These are phyloP conservation scores for Debaryomycetaceae sp. DNA, from an alignment of 1,139 yeast species.

Conservation along the genomic window DNA sequence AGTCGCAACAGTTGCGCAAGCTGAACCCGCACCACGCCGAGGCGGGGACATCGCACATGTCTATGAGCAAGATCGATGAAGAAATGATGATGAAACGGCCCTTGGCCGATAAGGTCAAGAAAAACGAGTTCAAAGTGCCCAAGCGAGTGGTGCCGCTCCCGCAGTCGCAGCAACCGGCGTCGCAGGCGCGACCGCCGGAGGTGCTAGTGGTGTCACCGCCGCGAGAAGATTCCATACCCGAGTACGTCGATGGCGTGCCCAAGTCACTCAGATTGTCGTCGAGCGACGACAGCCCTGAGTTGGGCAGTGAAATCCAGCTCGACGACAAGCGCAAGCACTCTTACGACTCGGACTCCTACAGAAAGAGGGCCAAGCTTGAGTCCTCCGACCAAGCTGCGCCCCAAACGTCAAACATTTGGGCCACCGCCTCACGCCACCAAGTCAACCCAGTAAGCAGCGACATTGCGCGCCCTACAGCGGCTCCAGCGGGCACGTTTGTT, in stretches of 20 bases:
- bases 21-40: constrained; percentile 13
- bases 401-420: constrained; percentile 5
- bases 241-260: constrained; percentile 5
- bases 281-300: constrained; percentile 8
- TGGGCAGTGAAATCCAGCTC: constrained; percentile 2
- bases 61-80: constrained; percentile 41
- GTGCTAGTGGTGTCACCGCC: constrained; percentile 3
- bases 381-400: constrained; percentile 4
- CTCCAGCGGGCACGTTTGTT: constrained; percentile 26
- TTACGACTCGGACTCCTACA: constrained; percentile 4
- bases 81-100: constrained; percentile 44
- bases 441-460: constrained; percentile 5
- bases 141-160: constrained; percentile 41
- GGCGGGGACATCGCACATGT: constrained; percentile 35
- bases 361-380: constrained; percentile 8
- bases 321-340: constrained; percentile 5
- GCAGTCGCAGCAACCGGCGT: constrained; percentile 31
- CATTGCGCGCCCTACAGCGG: constrained; percentile 3
- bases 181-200: constrained; percentile 10
- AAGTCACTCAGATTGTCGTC: constrained; percentile 3
- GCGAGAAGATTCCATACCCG: constrained; percentile 2
- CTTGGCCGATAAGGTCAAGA: constrained; percentile 24
- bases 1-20: constrained; percentile 58
- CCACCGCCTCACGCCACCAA: neutral
- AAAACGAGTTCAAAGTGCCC: constrained; percentile 39